Conservation (phyloP, 805 yeast genomes). For the Wickerhamomyces sydowiorum region DNA sequence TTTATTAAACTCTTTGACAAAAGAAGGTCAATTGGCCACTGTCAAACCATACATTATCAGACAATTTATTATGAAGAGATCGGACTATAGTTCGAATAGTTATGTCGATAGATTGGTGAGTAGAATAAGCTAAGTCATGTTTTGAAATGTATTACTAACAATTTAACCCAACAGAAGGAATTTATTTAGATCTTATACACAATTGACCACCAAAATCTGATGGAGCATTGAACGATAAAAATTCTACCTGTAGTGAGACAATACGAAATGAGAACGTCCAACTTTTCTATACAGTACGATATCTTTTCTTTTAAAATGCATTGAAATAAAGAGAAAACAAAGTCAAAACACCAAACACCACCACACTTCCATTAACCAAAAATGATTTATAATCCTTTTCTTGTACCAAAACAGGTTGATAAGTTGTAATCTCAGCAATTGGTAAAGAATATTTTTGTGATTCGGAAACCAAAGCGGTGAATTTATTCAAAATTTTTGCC, state of each 20-base stretch:
- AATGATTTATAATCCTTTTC: slow-evolving; percentile 11
- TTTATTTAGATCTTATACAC: too few species aligned
- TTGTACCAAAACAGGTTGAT: neutral
- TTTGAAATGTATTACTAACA: too few species aligned
- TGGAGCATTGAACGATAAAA: too few species aligned
- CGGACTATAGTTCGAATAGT: slow-evolving; percentile 55
- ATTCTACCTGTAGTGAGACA: too few species aligned
- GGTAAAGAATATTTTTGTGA: slow-evolving; percentile 11
- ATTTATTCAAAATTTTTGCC: slow-evolving; percentile 10
- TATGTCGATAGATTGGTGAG: slow-evolving; percentile 20
- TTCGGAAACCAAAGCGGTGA: neutral
- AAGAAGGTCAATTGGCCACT: slow-evolving; percentile 71
- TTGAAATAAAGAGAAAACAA: slow-evolving; percentile 15
- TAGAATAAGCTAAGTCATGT: slow-evolving; percentile 11
- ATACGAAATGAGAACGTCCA: too few species aligned
- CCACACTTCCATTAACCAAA: slow-evolving; percentile 4
- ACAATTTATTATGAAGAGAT: slow-evolving; percentile 61
- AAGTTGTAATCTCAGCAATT: slow-evolving; percentile 12
- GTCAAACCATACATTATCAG: slow-evolving; percentile 58
- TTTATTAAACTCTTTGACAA: slow-evolving; percentile 66
- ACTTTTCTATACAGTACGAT: too few species aligned
- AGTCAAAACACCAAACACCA: slow-evolving; percentile 8
- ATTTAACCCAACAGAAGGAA: too few species aligned
- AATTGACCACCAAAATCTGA: too few species aligned
- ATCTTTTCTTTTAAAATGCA: slow-evolving; percentile 19